phyloP scores from a whole-genome alignment of 2,329 filamentous ascomycete genomes.

The Neurospora sp. region DNA sequence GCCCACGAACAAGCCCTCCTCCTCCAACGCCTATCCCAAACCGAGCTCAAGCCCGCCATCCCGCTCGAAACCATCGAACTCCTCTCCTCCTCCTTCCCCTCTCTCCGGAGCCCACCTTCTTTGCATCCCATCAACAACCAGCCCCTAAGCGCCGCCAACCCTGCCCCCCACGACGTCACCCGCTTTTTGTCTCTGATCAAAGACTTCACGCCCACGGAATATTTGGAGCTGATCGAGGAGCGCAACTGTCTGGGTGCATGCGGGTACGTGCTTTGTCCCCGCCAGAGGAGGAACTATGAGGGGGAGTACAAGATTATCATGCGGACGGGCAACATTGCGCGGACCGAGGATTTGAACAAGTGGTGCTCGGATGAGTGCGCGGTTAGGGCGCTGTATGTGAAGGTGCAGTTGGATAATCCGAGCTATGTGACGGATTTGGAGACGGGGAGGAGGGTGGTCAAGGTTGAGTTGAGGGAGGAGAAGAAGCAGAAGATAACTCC shows the following conservation, averaged over 20 bases:
- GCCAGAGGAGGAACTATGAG: constrained; percentile 37
- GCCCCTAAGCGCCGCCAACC: constrained; percentile 33
- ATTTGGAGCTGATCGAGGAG: constrained; percentile 80
- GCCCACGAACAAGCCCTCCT: constrained; percentile 75
- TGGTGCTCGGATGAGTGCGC: constrained; percentile 83
- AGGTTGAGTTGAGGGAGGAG: constrained; percentile 39
- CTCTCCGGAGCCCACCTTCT: constrained; percentile 19
- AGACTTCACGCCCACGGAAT: constrained; percentile 78
- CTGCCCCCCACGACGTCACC: constrained; percentile 48
- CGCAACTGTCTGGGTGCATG: constrained; percentile 76
- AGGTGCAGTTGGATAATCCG: constrained; percentile 73
- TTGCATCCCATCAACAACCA: background rate
- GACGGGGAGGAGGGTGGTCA: constrained; percentile 37
- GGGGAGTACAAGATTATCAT: constrained; percentile 60
- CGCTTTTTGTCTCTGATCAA: constrained; percentile 58
- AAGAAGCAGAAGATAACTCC: background rate
- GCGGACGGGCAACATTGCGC: constrained; percentile 52
- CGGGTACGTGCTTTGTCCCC: constrained; percentile 68
- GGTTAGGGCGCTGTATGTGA: constrained; percentile 70
- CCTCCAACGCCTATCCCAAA: constrained; percentile 61
- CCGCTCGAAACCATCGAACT: constrained; percentile 46
- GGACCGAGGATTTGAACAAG: constrained; percentile 63
- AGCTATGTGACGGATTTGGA: constrained; percentile 29
- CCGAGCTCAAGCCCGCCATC: constrained; percentile 66
- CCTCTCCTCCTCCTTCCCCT: constrained; percentile 55